Base-by-base conservation (phyloP, 2,329 filamentous ascomycete species). In the Diaporthe humulicola region DNA sequence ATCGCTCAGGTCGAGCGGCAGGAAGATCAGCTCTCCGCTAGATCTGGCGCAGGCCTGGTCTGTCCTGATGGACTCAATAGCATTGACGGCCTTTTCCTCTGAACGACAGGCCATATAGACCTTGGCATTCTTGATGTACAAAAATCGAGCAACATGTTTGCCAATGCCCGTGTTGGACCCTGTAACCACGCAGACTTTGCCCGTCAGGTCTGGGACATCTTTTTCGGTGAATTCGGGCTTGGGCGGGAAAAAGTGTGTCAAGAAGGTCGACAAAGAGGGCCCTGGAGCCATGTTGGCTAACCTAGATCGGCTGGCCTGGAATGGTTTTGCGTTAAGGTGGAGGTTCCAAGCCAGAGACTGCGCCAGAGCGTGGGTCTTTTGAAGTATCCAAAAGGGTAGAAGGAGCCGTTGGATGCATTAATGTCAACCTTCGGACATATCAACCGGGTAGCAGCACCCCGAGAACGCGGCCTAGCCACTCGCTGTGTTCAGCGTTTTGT, bases 101-200 rank as follows among this genome's bases (percentile, higher is more conserved):
- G 83, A 85, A 57, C 88, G 87, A 4, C 84, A 85, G 4, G 87
- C 87, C 64, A 90, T 78, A 78, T 89, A 90, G 45, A 90, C 86
- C 15, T 83, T 88, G 71, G 82, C 88, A 70, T 88, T 86, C 36
- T 83, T 84, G 4, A 80, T 76, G 79, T 90, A 91, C 19, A 91
- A 83, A 7, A 90, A 84, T 54, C 84, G 85, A 42, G 81, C 81
- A 6, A 90, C 81, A 76, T 89, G 86, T 61, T 85, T 83, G 36
- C 88, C 89, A 17, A 89, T 82, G 85, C 80, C 80, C 14, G 76
- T 77, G 69, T 79, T 80, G 54, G 78, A 75, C 22, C 79, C 80
- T 0, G 79, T 90, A n/a, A 90, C 84, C 64, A 90, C 85, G 81
- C 84, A 87, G 50, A 78, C 79, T 69, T 80, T 80, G 52, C 78